Evolutionary conservation across 345 rosid species (phyloP).

Genomic region (Eucalyptus marginata): DNA sequence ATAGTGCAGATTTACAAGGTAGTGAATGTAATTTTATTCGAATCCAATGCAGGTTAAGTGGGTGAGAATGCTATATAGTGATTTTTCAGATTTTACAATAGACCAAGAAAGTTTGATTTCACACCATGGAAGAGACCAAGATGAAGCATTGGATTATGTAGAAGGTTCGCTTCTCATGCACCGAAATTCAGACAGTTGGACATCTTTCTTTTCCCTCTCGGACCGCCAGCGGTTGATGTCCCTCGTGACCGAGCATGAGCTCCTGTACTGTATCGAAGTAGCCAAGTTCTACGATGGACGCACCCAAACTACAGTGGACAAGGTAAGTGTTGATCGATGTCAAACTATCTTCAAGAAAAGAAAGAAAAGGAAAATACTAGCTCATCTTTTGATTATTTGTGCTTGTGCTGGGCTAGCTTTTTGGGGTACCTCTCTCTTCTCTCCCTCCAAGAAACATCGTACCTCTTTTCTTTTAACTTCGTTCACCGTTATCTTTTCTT

Average conservation of each 20-base stretch:
- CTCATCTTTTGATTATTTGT: background rate
- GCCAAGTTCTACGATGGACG: background rate
- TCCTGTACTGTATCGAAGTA: conserved; percentile 1
- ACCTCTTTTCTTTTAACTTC: background rate
- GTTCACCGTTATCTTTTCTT: background rate
- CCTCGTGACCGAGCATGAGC: background rate
- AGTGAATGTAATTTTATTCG: background rate
- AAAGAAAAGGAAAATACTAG: background rate
- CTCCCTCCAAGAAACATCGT: background rate
- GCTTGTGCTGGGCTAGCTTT: background rate
- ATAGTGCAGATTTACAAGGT: background rate
- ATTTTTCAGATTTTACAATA: background rate
- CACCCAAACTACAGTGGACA: background rate
- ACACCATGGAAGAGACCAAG: background rate
- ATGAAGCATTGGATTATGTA: background rate
- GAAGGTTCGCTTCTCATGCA: background rate
- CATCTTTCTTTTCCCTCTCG: background rate
- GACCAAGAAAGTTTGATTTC: conserved; percentile 6
- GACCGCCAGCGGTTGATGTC: background rate
- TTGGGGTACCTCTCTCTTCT: background rate
- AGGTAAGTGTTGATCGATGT: background rate
- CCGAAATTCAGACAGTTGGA: background rate
- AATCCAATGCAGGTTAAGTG: background rate
- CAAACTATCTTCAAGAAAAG: background rate
- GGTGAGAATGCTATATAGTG: background rate